Evolutionary conservation across 768 basidiomycete species (phyloP), one percentile per base, ranked within the genome.

Genomic region (Leccinum boreale): DNA sequence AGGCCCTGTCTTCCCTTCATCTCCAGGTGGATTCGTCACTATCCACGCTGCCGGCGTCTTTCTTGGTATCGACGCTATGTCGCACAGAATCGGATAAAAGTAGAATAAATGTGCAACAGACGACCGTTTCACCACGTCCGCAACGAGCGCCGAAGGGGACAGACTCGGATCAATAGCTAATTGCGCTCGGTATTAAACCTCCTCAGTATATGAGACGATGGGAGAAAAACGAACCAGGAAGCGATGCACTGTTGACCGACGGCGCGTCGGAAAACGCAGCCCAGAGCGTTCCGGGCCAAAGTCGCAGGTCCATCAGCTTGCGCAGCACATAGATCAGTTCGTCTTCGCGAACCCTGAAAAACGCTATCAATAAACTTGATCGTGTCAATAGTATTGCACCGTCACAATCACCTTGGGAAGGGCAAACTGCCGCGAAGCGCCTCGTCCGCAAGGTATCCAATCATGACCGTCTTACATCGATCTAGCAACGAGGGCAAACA

Each of bases 71-170:
- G 92, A 85, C 8, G 83, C 86, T 49, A 96, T 87, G 64, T 93
- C 86, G 63, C 89, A 89, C 4, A 97, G 71, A 2, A 90, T 74
- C 0, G 84, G 75, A 66, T 95, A 95, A 57, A 96, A 86, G 67
- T 94, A 86, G 79, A 96, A 96, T 11, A 98, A 75, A 65, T 96
- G 94, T 0, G 89, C 93, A 15, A 85, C 79, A 0, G 84, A 71
- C 2, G 94, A 94, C 1, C 90, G 84, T 62, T 83, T 84, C 12
- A 89, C 83, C 1, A 88, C 83, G 58, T 92, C 86, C 0, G 85
- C 78, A 21, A 95, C 79, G 3, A 90, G 75, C 12, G 75, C 74
- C 12, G 82, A 74, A 0, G 86, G 81, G 1, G 78, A 71, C 17
- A 81, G 67, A 2, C 76, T 71, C 1, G 75, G 46, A 71, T 85